Conservation (phyloP, 2,329 filamentous ascomycete species). For the Hyphodiscus sp. region DNA sequence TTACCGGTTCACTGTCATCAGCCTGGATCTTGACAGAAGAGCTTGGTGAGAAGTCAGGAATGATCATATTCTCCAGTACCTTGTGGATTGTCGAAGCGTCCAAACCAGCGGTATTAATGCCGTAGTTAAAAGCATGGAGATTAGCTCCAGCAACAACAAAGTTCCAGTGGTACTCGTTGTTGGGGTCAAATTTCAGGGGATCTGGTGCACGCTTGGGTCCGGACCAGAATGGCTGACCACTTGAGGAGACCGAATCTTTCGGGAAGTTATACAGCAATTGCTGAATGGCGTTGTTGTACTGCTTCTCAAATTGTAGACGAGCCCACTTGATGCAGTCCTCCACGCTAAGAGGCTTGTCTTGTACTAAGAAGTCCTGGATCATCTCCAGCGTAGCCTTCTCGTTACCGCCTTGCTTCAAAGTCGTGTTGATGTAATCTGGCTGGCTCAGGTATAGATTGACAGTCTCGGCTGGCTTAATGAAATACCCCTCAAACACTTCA, state of each 20-base stretch:
- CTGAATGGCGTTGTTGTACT: slow-evolving; percentile 94
- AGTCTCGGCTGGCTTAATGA: slow-evolving; percentile 87
- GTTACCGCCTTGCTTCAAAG: slow-evolving; percentile 87
- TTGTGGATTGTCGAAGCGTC: slow-evolving; percentile 67
- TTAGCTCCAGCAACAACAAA: slow-evolving; percentile 87
- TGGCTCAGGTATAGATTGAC: slow-evolving; percentile 92
- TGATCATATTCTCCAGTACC: slow-evolving; percentile 85
- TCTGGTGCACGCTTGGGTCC: slow-evolving; percentile 95
- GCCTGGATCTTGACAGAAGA: slow-evolving; percentile 94
- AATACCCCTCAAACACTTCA: slow-evolving; percentile 89
- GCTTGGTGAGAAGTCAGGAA: slow-evolving; percentile 90
- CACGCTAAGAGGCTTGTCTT: slow-evolving; percentile 84
- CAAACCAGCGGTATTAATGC: slow-evolving; percentile 76
- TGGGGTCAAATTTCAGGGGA: slow-evolving; percentile 78
- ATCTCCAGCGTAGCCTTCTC: slow-evolving; percentile 91
- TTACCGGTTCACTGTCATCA: slow-evolving; percentile 81
- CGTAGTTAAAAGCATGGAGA: slow-evolving; percentile 95
- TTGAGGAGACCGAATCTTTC: slow-evolving; percentile 83
- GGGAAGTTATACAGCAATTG: slow-evolving; percentile 97
- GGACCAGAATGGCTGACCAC: slow-evolving; percentile 92
- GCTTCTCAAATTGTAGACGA: slow-evolving; percentile 86
- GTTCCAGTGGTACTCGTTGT: slow-evolving; percentile 78
- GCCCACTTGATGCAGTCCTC: slow-evolving; percentile 98
- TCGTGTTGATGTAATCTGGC: slow-evolving; percentile 80
- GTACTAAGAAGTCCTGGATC: slow-evolving; percentile 82